Percentiles rank a stretch among this genome's conserved stretches.
phyloP scores from a whole-genome alignment of 169 alveolate species.

The Eimeria maxima region DNA sequence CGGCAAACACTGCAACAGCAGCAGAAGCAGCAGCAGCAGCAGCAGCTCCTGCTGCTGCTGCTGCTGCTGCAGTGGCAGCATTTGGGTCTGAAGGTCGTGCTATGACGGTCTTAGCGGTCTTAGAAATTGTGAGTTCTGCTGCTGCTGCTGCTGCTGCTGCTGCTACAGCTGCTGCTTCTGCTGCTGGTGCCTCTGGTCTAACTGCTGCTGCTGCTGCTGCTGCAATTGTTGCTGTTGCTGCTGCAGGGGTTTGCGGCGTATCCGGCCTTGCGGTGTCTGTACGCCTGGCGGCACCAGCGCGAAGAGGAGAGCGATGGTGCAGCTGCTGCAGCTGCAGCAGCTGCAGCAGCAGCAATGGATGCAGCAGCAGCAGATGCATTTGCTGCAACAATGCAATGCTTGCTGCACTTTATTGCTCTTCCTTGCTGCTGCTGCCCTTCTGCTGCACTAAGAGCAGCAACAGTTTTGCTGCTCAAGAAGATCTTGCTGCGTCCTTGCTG shows the following conservation, averaged over 20 bases:
- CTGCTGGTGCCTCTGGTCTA: neutral
- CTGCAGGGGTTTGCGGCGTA: conserved; percentile 54
- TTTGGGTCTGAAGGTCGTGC: conserved; percentile 17
- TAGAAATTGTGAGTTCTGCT: conserved; percentile 15
- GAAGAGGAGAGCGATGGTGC: neutral
- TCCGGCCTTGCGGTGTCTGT: conserved; percentile 25
- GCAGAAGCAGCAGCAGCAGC: neutral
- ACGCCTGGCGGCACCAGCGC: neutral
- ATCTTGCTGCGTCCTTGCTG: no score
- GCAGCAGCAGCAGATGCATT: conserved; percentile 51
- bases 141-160: conserved; percentile 27
- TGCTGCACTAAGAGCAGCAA: no score
- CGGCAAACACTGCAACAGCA: neutral
- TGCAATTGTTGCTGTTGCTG: conserved; percentile 44
- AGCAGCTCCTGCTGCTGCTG: conserved; percentile 34
- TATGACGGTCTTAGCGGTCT: conserved; percentile 3
- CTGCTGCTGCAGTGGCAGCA: neutral
- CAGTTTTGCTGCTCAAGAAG: no score
- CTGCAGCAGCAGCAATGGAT: conserved; percentile 48
- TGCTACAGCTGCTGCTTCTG: neutral
- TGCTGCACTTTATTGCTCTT: conserved; percentile 12
- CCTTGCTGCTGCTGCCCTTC: conserved; percentile 30
- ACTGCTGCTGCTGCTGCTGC: neutral
- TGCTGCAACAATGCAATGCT: conserved; percentile 54
- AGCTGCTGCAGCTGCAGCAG: neutral